A percentile compares a stretch with the other conserved stretches of the same genome.
phyloP scores from a whole-genome alignment of 495 filamentous ascomycete species.

The Aspergillus egyptiacus region DNA sequence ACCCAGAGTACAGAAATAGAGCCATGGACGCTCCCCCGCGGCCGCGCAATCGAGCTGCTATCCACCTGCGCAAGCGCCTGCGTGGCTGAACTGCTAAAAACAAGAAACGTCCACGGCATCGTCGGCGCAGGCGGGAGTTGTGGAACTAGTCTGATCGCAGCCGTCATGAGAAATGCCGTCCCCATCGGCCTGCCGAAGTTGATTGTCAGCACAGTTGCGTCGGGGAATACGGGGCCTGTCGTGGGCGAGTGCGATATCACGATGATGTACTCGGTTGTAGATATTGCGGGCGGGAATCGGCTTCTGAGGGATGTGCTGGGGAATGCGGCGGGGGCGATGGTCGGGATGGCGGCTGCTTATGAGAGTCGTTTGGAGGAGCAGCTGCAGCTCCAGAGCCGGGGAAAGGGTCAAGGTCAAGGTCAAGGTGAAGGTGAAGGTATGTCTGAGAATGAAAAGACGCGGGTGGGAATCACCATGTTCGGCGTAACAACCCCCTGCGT shows the following conservation, averaged over 20 bases:
- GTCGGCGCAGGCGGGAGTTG: conserved; percentile 53
- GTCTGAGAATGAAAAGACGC: conserved; percentile 24
- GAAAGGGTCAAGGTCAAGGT: no score
- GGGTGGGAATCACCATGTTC: conserved; percentile 65
- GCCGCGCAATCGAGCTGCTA: conserved; percentile 47
- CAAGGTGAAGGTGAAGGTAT: conserved; percentile 21
- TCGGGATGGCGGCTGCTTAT: conserved; percentile 48
- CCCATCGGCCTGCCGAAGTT: conserved; percentile 64
- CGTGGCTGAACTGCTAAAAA: conserved; percentile 29
- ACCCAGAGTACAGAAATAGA: background rate
- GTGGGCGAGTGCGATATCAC: conserved; percentile 62
- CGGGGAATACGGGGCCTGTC: conserved; percentile 51
- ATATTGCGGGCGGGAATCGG: conserved; percentile 59
- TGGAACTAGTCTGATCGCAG: conserved; percentile 50
- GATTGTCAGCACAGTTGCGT: conserved; percentile 63
- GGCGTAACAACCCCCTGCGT: conserved; percentile 65
- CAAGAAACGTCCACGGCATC: conserved; percentile 44
- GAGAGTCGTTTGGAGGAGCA: background rate
- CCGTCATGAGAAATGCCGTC: conserved; percentile 51
- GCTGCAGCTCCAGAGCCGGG: background rate
- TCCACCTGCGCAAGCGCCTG: conserved; percentile 30
- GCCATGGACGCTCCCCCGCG: conserved; percentile 33
- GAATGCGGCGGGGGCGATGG: conserved; percentile 57
- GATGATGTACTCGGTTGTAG: conserved; percentile 64
- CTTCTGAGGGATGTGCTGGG: conserved; percentile 49